phyloP scores from a whole-genome alignment of 495 filamentous ascomycete species.

The Jackrogersella multiformis region DNA sequence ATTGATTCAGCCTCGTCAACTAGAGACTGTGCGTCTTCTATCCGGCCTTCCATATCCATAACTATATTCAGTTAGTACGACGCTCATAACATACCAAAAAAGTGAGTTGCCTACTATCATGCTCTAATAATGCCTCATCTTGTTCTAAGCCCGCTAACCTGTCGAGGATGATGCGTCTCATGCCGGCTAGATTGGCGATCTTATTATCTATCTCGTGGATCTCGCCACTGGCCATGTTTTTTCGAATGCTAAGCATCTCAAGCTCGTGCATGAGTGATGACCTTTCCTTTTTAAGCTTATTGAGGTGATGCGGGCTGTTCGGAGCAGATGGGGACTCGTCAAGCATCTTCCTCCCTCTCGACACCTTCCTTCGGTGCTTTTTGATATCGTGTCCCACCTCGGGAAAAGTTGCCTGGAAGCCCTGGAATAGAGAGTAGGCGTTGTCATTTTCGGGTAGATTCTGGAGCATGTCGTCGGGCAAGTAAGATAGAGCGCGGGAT shows the following conservation, averaged over 20 bases:
- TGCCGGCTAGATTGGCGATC: constrained; percentile 89
- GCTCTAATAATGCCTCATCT: constrained; percentile 89
- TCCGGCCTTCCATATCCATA: constrained; percentile 80
- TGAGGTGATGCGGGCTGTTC: constrained; percentile 69
- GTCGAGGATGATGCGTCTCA: constrained; percentile 93
- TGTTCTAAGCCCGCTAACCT: constrained; percentile 89
- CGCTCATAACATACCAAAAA: constrained; percentile 16
- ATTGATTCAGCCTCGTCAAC: constrained; percentile 72
- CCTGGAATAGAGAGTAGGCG: constrained; percentile 92
- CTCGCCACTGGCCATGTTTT: constrained; percentile 97
- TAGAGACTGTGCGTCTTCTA: constrained; percentile 86
- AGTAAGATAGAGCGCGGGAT: constrained; percentile 85
- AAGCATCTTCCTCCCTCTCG: constrained; percentile 77
- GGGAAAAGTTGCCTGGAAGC: constrained; percentile 90
- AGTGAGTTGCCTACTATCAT: constrained; percentile 72
- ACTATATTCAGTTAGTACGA: constrained; percentile 60
- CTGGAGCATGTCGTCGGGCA: constrained; percentile 88
- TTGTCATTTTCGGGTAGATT: constrained; percentile 88
- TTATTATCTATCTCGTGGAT: constrained; percentile 98
- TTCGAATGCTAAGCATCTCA: constrained; percentile 90
- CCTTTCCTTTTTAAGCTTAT: constrained; percentile 79
- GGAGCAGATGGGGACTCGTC: constrained; percentile 64
- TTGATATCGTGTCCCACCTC: constrained; percentile 73
- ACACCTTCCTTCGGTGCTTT: constrained; percentile 73
- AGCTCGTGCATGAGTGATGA: constrained; percentile 78